Evolutionary conservation across 352 stramenopile genomes (phyloP), one percentile per base, ranked within the genome.

Genomic region (Pythium insidiosum): DNA sequence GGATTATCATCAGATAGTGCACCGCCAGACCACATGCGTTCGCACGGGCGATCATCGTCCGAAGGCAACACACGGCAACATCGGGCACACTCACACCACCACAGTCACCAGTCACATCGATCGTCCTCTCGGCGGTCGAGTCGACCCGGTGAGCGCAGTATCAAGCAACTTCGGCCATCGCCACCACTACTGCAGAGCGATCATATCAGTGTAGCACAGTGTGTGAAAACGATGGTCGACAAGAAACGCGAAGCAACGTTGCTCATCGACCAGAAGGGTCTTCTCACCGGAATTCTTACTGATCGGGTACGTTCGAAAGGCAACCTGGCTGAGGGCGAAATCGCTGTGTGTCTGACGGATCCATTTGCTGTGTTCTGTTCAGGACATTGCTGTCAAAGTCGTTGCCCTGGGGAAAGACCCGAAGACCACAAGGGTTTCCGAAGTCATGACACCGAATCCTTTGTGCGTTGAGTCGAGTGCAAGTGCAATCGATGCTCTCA

Each of bases 371-470:
- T 15, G 28, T 20, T 37, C 31, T n/a, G n/a, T 37, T 5, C 64
- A 97, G 57, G 95, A 99, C 53, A 89, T 99, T 44, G 95, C 91
- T 4, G 66, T 95, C 24, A 87, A 96, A 47, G 75, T 98, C 10
- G 89, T 98, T 21, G 89, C 91, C 0, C 81, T 94, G 26, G 70
- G 86, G 20, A 74, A 95, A 31, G 72, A 94, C 41, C 71, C 78
- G 0, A 67, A 73, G 24, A 63, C 58, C 5, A 97, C 87, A 25
- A 61, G 65, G 28, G 88, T 96, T 15, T 58, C 69, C 23, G 69
- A 89, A 28, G 84, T 98, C 20, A 98, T 98, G 94, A 98, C 95
- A 12, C 63, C 76, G 6, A 95, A 97, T 58, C 94, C 93, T 37
- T 95, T 95, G 16, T 98, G 92, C 43, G 95, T 99, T 15, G 69